phyloP scores from a whole-genome alignment of 1,139 yeast genomes.

The Sugiyamaella novakii region DNA sequence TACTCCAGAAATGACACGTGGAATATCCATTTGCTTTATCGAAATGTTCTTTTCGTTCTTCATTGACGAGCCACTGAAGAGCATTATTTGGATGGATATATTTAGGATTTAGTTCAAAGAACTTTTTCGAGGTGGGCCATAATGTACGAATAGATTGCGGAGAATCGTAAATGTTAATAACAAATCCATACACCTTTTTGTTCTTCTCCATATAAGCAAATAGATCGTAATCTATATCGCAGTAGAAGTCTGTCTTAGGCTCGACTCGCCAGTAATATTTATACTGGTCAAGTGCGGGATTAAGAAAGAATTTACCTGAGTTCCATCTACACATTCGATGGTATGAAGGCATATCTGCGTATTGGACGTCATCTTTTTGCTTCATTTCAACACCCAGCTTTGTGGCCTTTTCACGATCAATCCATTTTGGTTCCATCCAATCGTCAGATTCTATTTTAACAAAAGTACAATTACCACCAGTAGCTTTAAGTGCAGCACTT shows the following conservation, averaged over 20 bases:
- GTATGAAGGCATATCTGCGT: slow-evolving; percentile 64
- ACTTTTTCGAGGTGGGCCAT: slow-evolving; percentile 71
- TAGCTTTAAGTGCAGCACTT: slow-evolving; percentile 43
- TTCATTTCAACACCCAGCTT: slow-evolving; percentile 47
- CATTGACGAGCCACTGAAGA: slow-evolving; percentile 70
- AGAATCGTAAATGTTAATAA: slow-evolving; percentile 66
- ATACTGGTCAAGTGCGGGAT: slow-evolving; percentile 59
- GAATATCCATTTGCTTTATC: slow-evolving; percentile 66
- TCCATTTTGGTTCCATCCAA: slow-evolving; percentile 67
- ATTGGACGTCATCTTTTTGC: slow-evolving; percentile 55
- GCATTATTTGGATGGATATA: slow-evolving; percentile 69
- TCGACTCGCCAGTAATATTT: slow-evolving; percentile 80
- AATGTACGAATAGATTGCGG: slow-evolving; percentile 62
- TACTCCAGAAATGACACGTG: slow-evolving; percentile 88
- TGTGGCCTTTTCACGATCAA: slow-evolving; percentile 51
- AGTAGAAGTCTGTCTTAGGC: slow-evolving; percentile 69
- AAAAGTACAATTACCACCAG: slow-evolving; percentile 59
- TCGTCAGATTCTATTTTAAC: slow-evolving; percentile 53
- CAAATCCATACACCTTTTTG: slow-evolving; percentile 68
- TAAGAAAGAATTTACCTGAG: slow-evolving; percentile 62
- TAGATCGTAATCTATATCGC: slow-evolving; percentile 72
- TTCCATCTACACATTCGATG: slow-evolving; percentile 82
- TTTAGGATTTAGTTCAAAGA: slow-evolving; percentile 57
- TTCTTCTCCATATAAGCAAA: slow-evolving; percentile 72
- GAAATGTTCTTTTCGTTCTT: slow-evolving; percentile 47